Percentiles rank a stretch among this genome's conserved stretches.
Evolutionary conservation across 495 filamentous ascomycete species (phyloP).

Genomic region (Xylaria grammica): DNA sequence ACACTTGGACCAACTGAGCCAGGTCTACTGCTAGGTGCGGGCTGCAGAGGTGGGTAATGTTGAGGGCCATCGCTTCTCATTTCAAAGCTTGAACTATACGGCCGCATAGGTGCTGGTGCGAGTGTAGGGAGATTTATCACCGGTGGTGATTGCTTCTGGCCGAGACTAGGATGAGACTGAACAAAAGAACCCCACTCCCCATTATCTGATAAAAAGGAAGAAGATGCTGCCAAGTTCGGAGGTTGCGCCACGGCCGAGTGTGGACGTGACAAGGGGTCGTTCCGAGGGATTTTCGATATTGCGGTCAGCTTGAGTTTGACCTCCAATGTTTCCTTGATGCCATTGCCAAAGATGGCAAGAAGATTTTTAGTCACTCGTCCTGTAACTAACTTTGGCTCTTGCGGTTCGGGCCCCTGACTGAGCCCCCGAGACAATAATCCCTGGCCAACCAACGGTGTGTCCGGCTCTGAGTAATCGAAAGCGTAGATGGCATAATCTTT

Average conservation of each 20-base stretch:
- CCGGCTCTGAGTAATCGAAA: slow-evolving; percentile 93
- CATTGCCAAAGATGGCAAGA: slow-evolving; percentile 80
- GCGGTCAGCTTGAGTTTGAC: slow-evolving; percentile 89
- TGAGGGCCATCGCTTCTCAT: slow-evolving; percentile 16
- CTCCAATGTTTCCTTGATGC: slow-evolving; percentile 87
- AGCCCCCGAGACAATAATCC: slow-evolving; percentile 93
- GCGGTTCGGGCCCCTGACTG: slow-evolving; percentile 56
- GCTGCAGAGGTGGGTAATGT: slow-evolving; percentile 17
- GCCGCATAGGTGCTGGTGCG: slow-evolving; percentile 32
- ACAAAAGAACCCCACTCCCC: slow-evolving; percentile 57
- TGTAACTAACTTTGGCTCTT: slow-evolving; percentile 77
- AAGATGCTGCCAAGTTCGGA: slow-evolving; percentile 28
- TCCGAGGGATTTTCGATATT: slow-evolving; percentile 74
- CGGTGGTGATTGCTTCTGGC: slow-evolving; percentile 28
- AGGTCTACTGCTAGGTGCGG: slow-evolving; percentile 25
- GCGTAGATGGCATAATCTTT: slow-evolving; percentile 97
- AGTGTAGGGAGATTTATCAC: slow-evolving; percentile 16
- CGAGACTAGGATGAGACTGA: slow-evolving; percentile 47
- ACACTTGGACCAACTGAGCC: slow-evolving; percentile 27
- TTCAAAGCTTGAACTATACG: slow-evolving; percentile 27
- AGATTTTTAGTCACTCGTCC: slow-evolving; percentile 87
- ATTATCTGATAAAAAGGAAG: slow-evolving; percentile 38
- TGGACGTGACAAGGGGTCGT: slow-evolving; percentile 52
- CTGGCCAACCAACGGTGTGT: slow-evolving; percentile 91
- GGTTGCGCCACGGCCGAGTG: slow-evolving; percentile 33